A percentile compares a stretch with the other conserved stretches of the same genome.
Conservation (phyloP, 345 rosid genomes). For the Lumnitzera littorea region DNA sequence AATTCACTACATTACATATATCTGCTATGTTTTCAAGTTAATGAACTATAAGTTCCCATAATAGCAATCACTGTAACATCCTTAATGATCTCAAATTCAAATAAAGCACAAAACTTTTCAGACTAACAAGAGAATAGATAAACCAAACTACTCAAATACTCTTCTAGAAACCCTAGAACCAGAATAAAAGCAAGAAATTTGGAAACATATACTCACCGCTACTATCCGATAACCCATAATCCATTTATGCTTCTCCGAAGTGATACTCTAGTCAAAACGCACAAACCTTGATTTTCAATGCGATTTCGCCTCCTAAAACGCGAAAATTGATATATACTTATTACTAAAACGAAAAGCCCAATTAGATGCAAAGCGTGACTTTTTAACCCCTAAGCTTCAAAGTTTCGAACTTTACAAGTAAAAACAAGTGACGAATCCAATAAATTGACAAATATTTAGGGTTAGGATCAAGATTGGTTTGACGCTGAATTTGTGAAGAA, state of each 20-base stretch:
- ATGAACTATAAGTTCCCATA: neutral
- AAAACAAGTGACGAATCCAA: neutral
- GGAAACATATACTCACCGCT: slow-evolving; percentile 25
- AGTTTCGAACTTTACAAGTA: neutral
- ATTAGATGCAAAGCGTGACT: no score
- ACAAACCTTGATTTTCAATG: neutral
- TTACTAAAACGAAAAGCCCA: no score
- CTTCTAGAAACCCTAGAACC: neutral
- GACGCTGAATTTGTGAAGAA: slow-evolving; percentile 2
- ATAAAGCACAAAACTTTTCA: neutral
- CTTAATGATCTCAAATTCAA: neutral
- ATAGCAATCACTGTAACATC: neutral
- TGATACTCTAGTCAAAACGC: slow-evolving; percentile 1
- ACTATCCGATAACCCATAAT: slow-evolving; percentile 30
- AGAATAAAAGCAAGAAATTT: neutral
- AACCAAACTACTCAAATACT: no score
- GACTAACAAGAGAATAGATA: neutral
- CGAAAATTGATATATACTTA: neutral
- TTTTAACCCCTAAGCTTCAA: no score
- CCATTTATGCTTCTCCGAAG: slow-evolving; percentile 20
- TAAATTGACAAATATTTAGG: no score
- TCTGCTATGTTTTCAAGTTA: no score
- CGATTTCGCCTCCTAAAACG: slow-evolving; percentile 1
- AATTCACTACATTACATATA: neutral
- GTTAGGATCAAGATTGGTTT: neutral